Base-by-base conservation (phyloP, 345 rosid genomes). In the Eucalyptus globulus region DNA sequence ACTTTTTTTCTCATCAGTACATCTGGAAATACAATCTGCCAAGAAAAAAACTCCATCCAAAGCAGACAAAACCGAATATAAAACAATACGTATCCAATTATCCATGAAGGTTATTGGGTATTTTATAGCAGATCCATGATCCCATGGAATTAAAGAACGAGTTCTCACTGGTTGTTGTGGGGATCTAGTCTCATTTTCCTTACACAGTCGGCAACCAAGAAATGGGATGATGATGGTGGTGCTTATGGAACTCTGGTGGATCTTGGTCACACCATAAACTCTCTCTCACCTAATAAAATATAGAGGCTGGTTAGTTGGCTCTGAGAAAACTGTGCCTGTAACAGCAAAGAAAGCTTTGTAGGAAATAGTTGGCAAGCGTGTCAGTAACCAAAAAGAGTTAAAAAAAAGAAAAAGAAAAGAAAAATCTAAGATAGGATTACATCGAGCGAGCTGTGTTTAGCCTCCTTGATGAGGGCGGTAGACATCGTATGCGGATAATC, bases 291-390 rank as follows among this genome's bases (percentile, higher is more conserved):
- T 76, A 53, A 81, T 31, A 88, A 88, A 86, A 88, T 62, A 89
- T 29, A 87, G 44, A 56, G 49, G 87, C 81, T 24, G 72, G 86
- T 72, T 85, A 49, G 88, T 88, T 72, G 91, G 80, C 43, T 44
- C 60, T 47, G 80, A 88, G 86, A 88, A 83, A 88, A 88, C 85
- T 83, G 89, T 21, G 86, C 49, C 45, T 69, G 86, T 31, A 65
- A 96, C 98, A 96, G 96, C 96, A 92, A 93, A 93, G 93, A 94
- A 92, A 87, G 86, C 89, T 21, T 85, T 87, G 86, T 67, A 47
- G 93, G 91, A 92, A 94, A 94, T 93, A 94, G 97, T 95, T 95
- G 98, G 97, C 96, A 93, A 93, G 86, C 92, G 91, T 95, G 99
- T 95, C 96, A 93, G 98, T 93, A 40, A 76, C 27, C 83, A 76